These are phyloP conservation scores for Jamesozyma piceae DNA, from an alignment of 805 yeast genomes.

Conservation along the genomic window DNA sequence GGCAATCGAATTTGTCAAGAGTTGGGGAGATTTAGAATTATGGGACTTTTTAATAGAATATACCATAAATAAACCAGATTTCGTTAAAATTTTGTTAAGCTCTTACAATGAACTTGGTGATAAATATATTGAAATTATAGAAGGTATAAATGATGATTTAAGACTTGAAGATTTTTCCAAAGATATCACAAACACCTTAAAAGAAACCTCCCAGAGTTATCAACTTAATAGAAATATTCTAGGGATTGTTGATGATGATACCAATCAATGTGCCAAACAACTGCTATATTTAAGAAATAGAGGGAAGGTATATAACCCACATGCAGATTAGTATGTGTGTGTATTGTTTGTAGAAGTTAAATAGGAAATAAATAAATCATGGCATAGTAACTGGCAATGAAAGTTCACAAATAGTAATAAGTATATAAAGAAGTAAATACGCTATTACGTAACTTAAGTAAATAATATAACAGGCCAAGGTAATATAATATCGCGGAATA, in stretches of 20 bases:
- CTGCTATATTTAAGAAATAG: conserved; percentile 25
- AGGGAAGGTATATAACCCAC: conserved; percentile 21
- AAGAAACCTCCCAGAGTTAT: conserved; percentile 49
- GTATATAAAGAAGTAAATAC: too few species aligned
- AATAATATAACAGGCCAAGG: too few species aligned
- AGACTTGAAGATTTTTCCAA: conserved; percentile 56
- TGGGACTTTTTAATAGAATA: conserved; percentile 70
- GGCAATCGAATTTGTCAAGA: conserved; percentile 73
- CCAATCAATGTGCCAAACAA: conserved; percentile 30
- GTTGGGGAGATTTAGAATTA: conserved; percentile 59
- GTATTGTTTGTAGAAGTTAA: too few species aligned
- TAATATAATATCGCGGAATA: too few species aligned
- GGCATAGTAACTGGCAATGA: too few species aligned
- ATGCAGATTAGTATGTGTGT: neutral
- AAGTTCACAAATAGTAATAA: too few species aligned
- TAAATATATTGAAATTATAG: conserved; percentile 55
- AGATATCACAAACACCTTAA: conserved; percentile 52
- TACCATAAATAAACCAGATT: conserved; percentile 64
- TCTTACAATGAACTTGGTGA: conserved; percentile 55
- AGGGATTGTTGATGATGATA: conserved; percentile 45
- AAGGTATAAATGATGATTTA: conserved; percentile 51
- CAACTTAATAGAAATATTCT: conserved; percentile 48
- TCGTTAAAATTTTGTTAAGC: conserved; percentile 64
- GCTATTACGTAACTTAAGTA: too few species aligned
- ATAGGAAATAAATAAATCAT: too few species aligned